phyloP scores from a whole-genome alignment of 1,139 yeast genomes.

The Hanseniaspora gamundiae region DNA sequence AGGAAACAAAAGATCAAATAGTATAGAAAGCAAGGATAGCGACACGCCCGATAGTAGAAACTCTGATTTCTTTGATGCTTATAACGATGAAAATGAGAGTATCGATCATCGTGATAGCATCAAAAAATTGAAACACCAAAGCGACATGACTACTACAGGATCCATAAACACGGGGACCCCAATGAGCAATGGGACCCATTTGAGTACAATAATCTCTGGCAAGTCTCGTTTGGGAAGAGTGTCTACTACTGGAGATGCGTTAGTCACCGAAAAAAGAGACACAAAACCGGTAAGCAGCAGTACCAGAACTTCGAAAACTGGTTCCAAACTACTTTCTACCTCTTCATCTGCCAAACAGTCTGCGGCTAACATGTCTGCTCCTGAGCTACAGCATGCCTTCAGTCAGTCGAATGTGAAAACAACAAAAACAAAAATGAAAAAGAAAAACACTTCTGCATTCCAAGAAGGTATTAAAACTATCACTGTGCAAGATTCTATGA shows the following conservation, averaged over 20 bases:
- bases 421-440: slow-evolving; percentile 24
- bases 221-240: background rate
- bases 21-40: background rate
- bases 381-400: background rate
- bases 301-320: background rate
- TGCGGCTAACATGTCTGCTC: background rate
- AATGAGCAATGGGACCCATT: background rate
- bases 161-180: too few relatives aligned
- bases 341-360: too few relatives aligned
- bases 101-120: background rate
- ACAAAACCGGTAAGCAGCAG: background rate
- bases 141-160: background rate
- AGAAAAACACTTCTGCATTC: slow-evolving; percentile 75
- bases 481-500: slow-evolving; percentile 68
- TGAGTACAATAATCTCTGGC: background rate
- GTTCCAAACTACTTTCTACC: background rate
- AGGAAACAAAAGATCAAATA: background rate
- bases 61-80: background rate
- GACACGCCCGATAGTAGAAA: background rate
- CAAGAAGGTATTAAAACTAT: slow-evolving; percentile 77
- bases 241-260: background rate
- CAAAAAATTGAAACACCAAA: background rate
- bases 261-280: background rate
- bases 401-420: background rate
- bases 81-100: background rate